phyloP scores from a whole-genome alignment of 805 yeast genomes.

The Clavispora fructus region DNA sequence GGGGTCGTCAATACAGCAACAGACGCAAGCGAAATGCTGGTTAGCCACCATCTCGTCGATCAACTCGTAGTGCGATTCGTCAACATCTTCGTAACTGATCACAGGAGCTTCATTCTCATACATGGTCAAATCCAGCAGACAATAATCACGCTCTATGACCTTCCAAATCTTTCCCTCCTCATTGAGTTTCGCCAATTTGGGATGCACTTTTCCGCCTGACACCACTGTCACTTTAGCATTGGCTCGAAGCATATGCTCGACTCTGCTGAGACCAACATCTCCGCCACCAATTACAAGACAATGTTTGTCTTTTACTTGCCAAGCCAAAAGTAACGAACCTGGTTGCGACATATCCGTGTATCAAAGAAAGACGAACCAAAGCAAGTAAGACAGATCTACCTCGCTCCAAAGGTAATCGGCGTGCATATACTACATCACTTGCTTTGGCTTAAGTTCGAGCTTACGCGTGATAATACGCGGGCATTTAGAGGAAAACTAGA shows the following conservation, averaged over 20 bases:
- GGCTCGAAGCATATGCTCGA: conserved; percentile 61
- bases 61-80: conserved; percentile 15
- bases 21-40: conserved; percentile 55
- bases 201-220: conserved; percentile 32
- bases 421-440: not conserved
- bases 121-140: conserved; percentile 43
- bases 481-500: too few relatives aligned
- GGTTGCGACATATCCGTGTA: not conserved
- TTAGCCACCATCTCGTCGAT: conserved; percentile 31
- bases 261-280: conserved; percentile 69
- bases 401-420: not conserved
- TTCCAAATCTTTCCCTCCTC: conserved; percentile 37
- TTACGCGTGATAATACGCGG: not conserved
- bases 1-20: conserved; percentile 74
- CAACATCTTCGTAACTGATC: conserved; percentile 4
- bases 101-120: conserved; percentile 30
- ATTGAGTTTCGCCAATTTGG: conserved; percentile 22
- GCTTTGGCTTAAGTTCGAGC: not conserved
- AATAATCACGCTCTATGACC: conserved; percentile 42
- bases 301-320: conserved; percentile 64
- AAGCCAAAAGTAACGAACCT: conserved; percentile 63
- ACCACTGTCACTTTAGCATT: conserved; percentile 67
- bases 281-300: conserved; percentile 77
- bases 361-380: not conserved
- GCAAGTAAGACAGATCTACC: not conserved